Conservation (phyloP, 75 land plant genomes). For the Pinus taeda region DNA sequence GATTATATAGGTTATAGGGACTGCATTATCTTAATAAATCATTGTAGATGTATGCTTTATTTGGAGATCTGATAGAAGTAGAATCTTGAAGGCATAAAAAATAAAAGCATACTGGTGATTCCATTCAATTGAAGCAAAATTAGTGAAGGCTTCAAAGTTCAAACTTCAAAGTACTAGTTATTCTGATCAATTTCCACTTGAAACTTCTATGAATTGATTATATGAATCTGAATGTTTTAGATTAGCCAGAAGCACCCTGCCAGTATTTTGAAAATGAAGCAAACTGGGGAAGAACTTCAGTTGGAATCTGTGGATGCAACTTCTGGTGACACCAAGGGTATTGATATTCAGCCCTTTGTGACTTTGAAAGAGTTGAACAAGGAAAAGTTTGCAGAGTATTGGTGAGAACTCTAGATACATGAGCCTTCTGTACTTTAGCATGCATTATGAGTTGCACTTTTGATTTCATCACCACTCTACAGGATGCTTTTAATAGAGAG, state of each 20-base stretch:
- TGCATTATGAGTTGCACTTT: background rate
- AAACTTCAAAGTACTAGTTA: background rate
- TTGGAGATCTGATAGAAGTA: too few relatives aligned
- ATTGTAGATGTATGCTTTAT: too few relatives aligned
- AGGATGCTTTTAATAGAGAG: slow-evolving; percentile 37
- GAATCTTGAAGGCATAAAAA: too few relatives aligned
- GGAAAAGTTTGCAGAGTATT: slow-evolving; percentile 33
- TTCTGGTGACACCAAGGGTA: slow-evolving; percentile 30
- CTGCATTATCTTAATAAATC: too few relatives aligned
- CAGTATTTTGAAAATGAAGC: background rate
- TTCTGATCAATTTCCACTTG: background rate
- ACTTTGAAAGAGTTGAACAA: slow-evolving; percentile 34
- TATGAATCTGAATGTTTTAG: background rate
- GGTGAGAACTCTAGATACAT: slow-evolving; percentile 32
- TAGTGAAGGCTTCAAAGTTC: background rate
- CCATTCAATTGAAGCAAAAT: background rate
- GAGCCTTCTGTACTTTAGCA: background rate
- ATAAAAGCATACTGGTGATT: background rate
- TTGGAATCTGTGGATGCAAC: background rate
- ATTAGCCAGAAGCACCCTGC: background rate
- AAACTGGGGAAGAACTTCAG: background rate
- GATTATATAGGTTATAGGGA: too few relatives aligned
- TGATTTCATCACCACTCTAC: background rate
- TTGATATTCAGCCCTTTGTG: slow-evolving; percentile 37
- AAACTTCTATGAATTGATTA: too few relatives aligned